Evolutionary conservation across 257 asterid species (phyloP), one percentile per base, ranked within the genome.

Genomic region (Mentha longifolia): DNA sequence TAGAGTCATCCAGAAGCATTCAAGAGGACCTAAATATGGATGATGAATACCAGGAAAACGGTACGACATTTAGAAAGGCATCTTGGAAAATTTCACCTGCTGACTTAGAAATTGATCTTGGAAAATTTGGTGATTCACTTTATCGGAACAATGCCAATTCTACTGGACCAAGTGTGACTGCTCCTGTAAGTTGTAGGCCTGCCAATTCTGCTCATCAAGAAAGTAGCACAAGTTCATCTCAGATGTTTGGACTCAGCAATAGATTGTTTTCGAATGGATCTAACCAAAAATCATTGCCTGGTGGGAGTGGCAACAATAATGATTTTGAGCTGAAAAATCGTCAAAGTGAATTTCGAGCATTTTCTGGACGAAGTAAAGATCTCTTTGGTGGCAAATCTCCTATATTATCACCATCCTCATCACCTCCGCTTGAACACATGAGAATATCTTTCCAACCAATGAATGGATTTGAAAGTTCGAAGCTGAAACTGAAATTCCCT

Each of bases 401-500:
- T 25, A 45, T 71, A 35, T 61, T 80, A 22, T 89, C 99, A 9
- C 97, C 97, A 66, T 71, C 93, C 57, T 78, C 91, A 37, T 94
- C 99, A 41, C 99, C 99, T 22, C 98, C 96, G 10, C 95, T 95
- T 54, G 88, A 83, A 71, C 98, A 89, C 85, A 95, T 92, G 98
- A 92, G 90, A 82, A 84, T 95, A 76, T 88, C 97, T 11, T 90
- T 95, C 84, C 94, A 90, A 57, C 99, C 98, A 25, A 76, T 85
- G 37, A 86, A 81, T 68, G 87, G 91, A 59, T 79, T 66, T 73
- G 90, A 88, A 78, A 81, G 84, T 76, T 84, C 91, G 8, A 90
- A 90, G 81, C 80, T 95, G 82, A 88, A 89, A 69, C 61, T 95
- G 74, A 88, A 85, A 78, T 92, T 95, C 68, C 92, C 96, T 15